These are phyloP conservation scores for Poa pratensis DNA, from an alignment of 176 grass and related monocot genomes.

Conservation along the genomic window DNA sequence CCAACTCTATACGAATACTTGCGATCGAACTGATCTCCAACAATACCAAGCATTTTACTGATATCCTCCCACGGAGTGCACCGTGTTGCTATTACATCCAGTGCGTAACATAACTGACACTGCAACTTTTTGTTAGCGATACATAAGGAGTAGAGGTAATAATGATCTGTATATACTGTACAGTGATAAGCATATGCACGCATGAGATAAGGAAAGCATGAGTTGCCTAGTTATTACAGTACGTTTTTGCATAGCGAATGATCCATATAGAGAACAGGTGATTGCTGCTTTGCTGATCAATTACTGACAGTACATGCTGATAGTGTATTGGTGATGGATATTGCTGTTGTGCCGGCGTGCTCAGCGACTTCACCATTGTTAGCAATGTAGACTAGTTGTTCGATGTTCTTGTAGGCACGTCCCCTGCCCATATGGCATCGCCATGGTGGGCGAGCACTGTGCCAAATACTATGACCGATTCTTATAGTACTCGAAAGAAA, in stretches of 20 bases:
- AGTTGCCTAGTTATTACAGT: constrained; percentile 7
- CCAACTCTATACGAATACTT: not conserved
- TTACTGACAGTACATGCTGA: not conserved
- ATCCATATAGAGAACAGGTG: not conserved
- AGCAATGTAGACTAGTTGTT: too few species aligned
- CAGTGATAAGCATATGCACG: not conserved
- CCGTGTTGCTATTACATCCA: not conserved
- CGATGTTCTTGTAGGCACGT: too few species aligned
- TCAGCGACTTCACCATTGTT: too few species aligned
- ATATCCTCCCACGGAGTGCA: not conserved
- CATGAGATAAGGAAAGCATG: constrained; percentile 16
- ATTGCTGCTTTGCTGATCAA: not conserved
- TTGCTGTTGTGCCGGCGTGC: too few species aligned
- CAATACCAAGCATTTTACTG: constrained; percentile 16
- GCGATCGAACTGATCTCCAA: not conserved
- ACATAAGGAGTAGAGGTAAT: constrained; percentile 25
- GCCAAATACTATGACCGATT: not conserved
- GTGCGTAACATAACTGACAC: not conserved
- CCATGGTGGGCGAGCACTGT: not conserved
- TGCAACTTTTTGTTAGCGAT: not conserved
- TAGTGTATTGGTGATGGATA: too few species aligned
- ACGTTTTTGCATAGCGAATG: constrained; percentile 35
- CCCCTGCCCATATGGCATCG: too few species aligned
- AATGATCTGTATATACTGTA: constrained; percentile 35
- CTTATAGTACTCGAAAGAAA: not conserved